phyloP scores from a whole-genome alignment of 352 stramenopile species.

The Globisporangium lucens region DNA sequence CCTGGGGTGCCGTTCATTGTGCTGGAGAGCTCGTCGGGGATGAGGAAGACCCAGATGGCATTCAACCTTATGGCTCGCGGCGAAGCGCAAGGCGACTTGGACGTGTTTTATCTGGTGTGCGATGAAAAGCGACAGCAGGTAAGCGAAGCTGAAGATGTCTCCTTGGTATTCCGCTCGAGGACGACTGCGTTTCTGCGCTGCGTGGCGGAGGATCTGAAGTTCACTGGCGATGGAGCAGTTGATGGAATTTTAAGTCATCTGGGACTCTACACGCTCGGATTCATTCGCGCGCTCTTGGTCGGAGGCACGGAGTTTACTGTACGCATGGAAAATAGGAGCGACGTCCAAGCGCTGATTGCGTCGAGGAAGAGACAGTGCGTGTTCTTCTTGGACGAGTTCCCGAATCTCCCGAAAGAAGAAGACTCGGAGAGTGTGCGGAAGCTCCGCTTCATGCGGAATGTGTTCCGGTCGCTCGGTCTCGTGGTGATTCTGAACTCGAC shows the following conservation, averaged over 20 bases:
- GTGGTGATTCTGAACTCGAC: background rate
- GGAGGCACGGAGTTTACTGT: background rate
- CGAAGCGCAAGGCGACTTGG: conserved; percentile 11
- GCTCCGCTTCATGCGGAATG: background rate
- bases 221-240: background rate
- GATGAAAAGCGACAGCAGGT: no score
- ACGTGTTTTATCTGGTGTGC: background rate
- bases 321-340: background rate
- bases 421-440: background rate
- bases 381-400: conserved; percentile 1
- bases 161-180: background rate
- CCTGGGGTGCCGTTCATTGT: conserved; percentile 13
- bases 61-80: conserved; percentile 21
- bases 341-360: background rate
- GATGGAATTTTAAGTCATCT: background rate
- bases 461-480: background rate
- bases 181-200: background rate
- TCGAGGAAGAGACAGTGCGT: background rate
- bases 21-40: conserved; percentile 19
- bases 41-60: conserved; percentile 24
- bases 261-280: background rate
- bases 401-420: background rate
- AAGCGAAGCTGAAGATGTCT: no score
- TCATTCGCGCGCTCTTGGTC: background rate
- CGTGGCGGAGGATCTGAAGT: background rate